Evolutionary conservation across 2,329 filamentous ascomycete genomes (phyloP), one percentile per base, ranked within the genome.

Genomic region (Talaromyces sp.): DNA sequence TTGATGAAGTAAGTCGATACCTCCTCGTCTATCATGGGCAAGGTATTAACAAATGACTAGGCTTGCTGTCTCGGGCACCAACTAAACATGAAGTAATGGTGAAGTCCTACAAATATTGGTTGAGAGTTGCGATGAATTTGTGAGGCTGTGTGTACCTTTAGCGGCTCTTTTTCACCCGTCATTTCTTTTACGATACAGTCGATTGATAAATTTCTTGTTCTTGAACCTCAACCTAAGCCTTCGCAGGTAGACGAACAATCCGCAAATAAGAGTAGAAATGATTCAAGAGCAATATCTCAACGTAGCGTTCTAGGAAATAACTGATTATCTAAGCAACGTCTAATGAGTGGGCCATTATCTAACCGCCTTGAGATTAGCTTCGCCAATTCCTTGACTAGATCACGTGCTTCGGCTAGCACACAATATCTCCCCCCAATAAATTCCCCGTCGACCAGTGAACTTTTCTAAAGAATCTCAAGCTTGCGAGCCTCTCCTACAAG

Each of bases 1-100:
- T 83, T 99, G 76, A 99, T 99, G 95, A 99, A 99, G 92, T 93
- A 84, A 80, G 89, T 84, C 22, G 10, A 19, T 37, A 27, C 10
- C 6, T 2, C 43, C 9, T 43, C 3, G 27, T 9, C 27, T 52
- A 33, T 64, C 54, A 24, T 33, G 13, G 14, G 16, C n/a, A 9
- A n/a, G 35, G 50, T 71, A 47, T 74, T 78, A 73, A 79, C 68
- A 57, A 54, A 65, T 54, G 54, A 65, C 62, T 67, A 83, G 81
- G 70, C 78, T 83, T 71, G 81, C 81, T 59, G 81, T 83, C 54
- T 82, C 81, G 66, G 81, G 81, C 71, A 81, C 81, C 61, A 83
- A 77, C 74, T 83, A 78, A 72, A 71, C 71, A 65, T 69, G 69
- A 73, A 68, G 71, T 68, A 50, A 41, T 35, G 33, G 54, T 59